Base-by-base conservation (phyloP, 2,329 filamentous ascomycete species). In the Fusarium abutilonis region DNA sequence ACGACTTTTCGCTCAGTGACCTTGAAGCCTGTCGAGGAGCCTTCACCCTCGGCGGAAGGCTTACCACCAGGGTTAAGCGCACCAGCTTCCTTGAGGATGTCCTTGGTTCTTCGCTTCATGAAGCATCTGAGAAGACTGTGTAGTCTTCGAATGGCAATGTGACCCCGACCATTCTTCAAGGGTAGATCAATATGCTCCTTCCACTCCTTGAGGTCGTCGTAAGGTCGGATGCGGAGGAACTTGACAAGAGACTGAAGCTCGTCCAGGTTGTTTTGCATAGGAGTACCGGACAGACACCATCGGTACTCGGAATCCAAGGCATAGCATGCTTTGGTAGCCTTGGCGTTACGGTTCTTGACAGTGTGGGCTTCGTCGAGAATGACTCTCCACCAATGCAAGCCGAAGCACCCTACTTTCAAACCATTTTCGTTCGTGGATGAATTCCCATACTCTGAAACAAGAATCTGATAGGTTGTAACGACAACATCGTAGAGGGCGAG, bases 71-170 rank as follows among this genome's bases (percentile, higher is more conserved):
- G 89, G 58, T 91, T 90, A 15, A 96, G 79, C 1, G 91, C 92
- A 10, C 92, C 91, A 10, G 92, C 92, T 68, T 92, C 84, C 77
- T 95, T 97, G 59, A 99, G 79, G n/a, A 99, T 92, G 19, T 97
- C 93, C 77, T 99, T 99, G 9, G 93, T 98, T 38, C 95, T 88
- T n/a, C 95, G 89, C 80, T 98, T 97, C 95, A 99, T 99, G 78
- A 97, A 97, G 52, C 93, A 94, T 51, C 91, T 89, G 4, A 99
- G 80, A 60, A 96, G 87, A 53, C 90, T 87, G 67, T 97, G 93
- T 29, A 99, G 80, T 40, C 95, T 86, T 46, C 88, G 86, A 74
- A 99, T 96, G 14, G 95, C 94, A 55, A 98, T 84, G 50, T 93
- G 91, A 10, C 94, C 95, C 59, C 90, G 89, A 8, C 93, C 93